A percentile compares a stretch with the other conserved stretches of the same genome.
These are phyloP conservation scores for Conringia planisiliqua DNA, from an alignment of 345 rosid genomes.

Conservation along the genomic window DNA sequence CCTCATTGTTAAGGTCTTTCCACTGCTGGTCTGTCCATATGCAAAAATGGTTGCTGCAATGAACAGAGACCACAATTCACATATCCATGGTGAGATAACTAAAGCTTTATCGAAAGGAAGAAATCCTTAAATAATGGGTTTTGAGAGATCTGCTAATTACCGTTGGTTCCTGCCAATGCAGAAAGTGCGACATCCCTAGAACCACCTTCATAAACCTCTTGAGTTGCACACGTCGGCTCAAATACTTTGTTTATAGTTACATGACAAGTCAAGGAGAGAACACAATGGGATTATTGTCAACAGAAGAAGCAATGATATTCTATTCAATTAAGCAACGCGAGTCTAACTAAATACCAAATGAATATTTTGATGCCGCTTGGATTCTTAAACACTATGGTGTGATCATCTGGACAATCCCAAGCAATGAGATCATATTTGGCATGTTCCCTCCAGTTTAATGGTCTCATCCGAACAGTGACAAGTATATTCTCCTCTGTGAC, in stretches of 20 bases:
- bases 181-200: conserved; percentile 89
- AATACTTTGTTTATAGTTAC: conserved; percentile 67
- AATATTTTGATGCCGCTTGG: conserved; percentile 41
- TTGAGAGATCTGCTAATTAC: conserved; percentile 33
- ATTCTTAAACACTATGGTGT: conserved; percentile 55
- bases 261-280: not conserved
- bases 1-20: conserved; percentile 90
- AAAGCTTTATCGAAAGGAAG: not conserved
- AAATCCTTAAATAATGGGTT: not conserved
- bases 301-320: not conserved
- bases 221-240: conserved; percentile 61
- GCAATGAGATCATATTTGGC: conserved; percentile 87
- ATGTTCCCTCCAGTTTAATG: conserved; percentile 76
- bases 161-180: conserved; percentile 84
- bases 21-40: conserved; percentile 93
- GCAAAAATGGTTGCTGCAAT: conserved; percentile 86
- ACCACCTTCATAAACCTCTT: conserved; percentile 80
- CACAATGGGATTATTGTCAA: not conserved
- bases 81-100: not conserved
- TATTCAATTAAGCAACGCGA: not conserved
- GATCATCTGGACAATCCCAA: conserved; percentile 81
- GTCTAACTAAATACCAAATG: conserved; percentile 51
- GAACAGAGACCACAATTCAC: not conserved
- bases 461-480: conserved; percentile 84
- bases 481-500: conserved; percentile 79